Evolutionary conservation across 2,329 filamentous ascomycete genomes (phyloP).

Genomic region (Polytolypa hystricis): DNA sequence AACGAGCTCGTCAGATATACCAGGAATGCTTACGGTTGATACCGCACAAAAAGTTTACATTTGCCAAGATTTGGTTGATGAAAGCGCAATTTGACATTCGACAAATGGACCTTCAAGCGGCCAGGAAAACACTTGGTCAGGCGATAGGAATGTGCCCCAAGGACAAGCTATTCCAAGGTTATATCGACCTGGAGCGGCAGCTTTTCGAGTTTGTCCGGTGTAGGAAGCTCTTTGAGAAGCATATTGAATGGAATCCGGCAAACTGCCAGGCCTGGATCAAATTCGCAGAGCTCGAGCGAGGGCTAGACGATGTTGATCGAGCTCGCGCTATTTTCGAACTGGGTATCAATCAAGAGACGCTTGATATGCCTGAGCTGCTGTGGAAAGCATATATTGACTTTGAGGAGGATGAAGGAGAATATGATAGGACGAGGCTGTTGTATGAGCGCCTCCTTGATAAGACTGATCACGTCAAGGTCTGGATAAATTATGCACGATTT

Average conservation of each 20-base stretch:
- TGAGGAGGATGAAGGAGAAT: slow-evolving; percentile 90
- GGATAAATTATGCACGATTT: slow-evolving; percentile 97
- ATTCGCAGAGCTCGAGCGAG: slow-evolving; percentile 86
- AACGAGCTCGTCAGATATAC: slow-evolving; percentile 81
- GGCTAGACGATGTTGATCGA: slow-evolving; percentile 79
- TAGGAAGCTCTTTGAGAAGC: slow-evolving; percentile 84
- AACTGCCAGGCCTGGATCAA: slow-evolving; percentile 95
- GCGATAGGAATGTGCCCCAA: slow-evolving; percentile 93
- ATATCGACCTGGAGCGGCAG: slow-evolving; percentile 84
- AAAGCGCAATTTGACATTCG: slow-evolving; percentile 90
- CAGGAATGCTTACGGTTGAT: slow-evolving; percentile 76
- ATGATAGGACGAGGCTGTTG: slow-evolving; percentile 64
- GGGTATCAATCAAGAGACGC: slow-evolving; percentile 64
- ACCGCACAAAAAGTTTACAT: slow-evolving; percentile 94
- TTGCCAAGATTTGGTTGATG: slow-evolving; percentile 90
- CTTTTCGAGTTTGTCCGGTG: slow-evolving; percentile 90
- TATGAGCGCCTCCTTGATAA: slow-evolving; percentile 88
- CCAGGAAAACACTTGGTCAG: slow-evolving; percentile 79
- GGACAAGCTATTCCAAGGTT: slow-evolving; percentile 86
- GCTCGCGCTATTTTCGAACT: slow-evolving; percentile 86
- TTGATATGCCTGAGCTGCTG: slow-evolving; percentile 95
- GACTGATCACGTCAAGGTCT: slow-evolving; percentile 98
- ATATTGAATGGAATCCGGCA: slow-evolving; percentile 79
- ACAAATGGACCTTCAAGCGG: slow-evolving; percentile 66
- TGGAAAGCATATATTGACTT: slow-evolving; percentile 99